Conservation (phyloP, 2,329 filamentous ascomycete genomes). For the Chrysoporthe puriensis region DNA sequence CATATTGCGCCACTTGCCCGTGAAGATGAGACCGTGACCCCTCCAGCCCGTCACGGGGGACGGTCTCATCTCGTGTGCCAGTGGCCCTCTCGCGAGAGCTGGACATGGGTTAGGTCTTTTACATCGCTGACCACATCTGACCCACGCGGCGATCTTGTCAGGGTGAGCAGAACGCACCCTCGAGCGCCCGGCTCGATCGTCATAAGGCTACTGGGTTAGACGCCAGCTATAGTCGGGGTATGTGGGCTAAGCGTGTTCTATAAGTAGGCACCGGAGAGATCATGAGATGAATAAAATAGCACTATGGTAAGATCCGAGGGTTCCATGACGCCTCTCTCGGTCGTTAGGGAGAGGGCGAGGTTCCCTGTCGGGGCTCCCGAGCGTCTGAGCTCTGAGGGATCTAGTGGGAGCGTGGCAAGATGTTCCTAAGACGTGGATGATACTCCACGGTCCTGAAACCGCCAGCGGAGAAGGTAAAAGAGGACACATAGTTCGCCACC, state of each 20-base stretch:
- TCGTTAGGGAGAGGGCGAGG: no score
- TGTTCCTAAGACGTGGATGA: constrained; percentile 11
- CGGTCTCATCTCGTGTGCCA: constrained; percentile 20
- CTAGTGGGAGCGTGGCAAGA: constrained; percentile 11
- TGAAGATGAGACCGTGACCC: constrained; percentile 14
- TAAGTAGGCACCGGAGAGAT: neutral
- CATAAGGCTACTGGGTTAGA: constrained; percentile 5
- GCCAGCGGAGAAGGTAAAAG: constrained; percentile 15
- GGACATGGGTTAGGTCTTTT: neutral
- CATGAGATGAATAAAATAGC: constrained; percentile 8
- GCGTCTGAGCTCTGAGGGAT: constrained; percentile 21
- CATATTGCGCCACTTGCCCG: constrained; percentile 20
- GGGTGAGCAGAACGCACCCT: no score
- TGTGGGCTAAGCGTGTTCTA: neutral
- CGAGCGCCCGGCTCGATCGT: neutral
- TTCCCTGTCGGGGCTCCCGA: constrained; percentile 6
- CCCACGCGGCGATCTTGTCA: no score
- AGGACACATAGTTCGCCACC: neutral
- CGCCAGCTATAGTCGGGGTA: neutral
- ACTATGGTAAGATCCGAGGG: neutral
- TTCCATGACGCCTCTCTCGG: neutral
- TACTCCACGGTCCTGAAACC: constrained; percentile 26
- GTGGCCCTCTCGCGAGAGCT: neutral
- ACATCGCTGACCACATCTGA: neutral
- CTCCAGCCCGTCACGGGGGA: no score